A percentile compares a stretch with the other conserved stretches of the same genome.
Evolutionary conservation across 2,329 filamentous ascomycete species (phyloP).

Genomic region (Sphaerulina musiva): DNA sequence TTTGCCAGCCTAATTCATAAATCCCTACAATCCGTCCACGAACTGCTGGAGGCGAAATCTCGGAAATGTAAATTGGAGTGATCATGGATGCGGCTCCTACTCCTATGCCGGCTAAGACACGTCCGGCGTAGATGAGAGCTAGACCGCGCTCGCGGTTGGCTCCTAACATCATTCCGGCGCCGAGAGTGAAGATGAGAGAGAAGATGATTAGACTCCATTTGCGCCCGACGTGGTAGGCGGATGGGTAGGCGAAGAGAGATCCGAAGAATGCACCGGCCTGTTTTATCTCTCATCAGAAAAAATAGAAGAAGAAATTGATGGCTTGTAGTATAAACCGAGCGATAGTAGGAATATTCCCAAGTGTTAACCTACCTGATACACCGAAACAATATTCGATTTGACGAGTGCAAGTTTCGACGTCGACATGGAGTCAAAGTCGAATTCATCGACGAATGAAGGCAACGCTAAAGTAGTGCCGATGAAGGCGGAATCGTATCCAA

Average conservation of each 20-base stretch:
- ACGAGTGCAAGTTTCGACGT: slow-evolving; percentile 50
- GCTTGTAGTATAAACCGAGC: neutral
- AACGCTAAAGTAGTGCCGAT: slow-evolving; percentile 71
- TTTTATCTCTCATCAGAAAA: too few species aligned
- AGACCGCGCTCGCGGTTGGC: slow-evolving; percentile 56
- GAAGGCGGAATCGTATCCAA: slow-evolving; percentile 47
- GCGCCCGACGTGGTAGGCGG: slow-evolving; percentile 61
- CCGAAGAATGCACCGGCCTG: slow-evolving; percentile 78
- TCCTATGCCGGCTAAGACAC: slow-evolving; percentile 52
- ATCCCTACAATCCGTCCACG: slow-evolving; percentile 54
- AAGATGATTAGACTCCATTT: slow-evolving; percentile 58
- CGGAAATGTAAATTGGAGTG: slow-evolving; percentile 54
- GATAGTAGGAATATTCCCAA: too few species aligned
- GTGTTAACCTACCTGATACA: slow-evolving; percentile 48
- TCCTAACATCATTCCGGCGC: slow-evolving; percentile 66
- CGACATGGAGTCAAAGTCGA: slow-evolving; percentile 52
- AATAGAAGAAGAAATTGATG: neutral
- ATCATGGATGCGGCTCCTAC: slow-evolving; percentile 53
- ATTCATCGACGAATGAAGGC: slow-evolving; percentile 62
- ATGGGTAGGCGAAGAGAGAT: slow-evolving; percentile 59
- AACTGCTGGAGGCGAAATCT: slow-evolving; percentile 53
- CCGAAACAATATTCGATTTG: slow-evolving; percentile 70
- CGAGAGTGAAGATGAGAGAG: slow-evolving; percentile 59
- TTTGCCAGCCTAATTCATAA: slow-evolving; percentile 52
- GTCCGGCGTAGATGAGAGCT: slow-evolving; percentile 53